phyloP scores from a whole-genome alignment of 495 filamentous ascomycete species.

The Lasiosphaeria hispida region DNA sequence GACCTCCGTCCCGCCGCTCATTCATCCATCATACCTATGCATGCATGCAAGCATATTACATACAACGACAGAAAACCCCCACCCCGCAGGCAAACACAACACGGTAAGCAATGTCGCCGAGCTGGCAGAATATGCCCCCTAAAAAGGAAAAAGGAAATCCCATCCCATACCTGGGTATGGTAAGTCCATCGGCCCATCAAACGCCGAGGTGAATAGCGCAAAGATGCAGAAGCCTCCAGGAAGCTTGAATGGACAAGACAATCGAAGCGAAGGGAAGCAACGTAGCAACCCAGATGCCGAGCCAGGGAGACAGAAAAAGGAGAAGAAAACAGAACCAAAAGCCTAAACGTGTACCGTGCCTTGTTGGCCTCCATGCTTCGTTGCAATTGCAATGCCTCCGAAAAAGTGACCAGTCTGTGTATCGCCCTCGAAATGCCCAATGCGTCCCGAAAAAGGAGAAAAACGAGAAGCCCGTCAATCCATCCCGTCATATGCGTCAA shows the following conservation, averaged over 20 bases:
- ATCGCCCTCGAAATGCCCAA: not conserved
- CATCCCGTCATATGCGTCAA: not conserved
- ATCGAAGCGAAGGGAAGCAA: not conserved
- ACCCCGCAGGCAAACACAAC: no score
- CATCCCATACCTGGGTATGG: not conserved
- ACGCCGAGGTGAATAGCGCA: not conserved
- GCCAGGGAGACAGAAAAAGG: not conserved
- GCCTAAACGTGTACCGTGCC: not conserved
- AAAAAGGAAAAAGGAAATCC: not conserved
- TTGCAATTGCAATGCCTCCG: not conserved
- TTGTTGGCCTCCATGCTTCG: not conserved
- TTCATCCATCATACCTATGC: no score
- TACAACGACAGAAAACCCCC: no score
- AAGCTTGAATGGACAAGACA: constrained; percentile 1
- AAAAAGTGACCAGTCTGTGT: not conserved
- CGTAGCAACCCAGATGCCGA: not conserved
- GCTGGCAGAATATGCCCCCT: not conserved
- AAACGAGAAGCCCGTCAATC: not conserved
- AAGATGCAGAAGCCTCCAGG: not conserved
- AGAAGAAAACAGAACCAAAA: not conserved
- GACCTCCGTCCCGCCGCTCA: no score
- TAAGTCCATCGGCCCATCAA: not conserved
- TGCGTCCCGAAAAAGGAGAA: not conserved
- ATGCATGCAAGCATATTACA: no score
- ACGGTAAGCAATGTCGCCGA: no score